A percentile compares a stretch with the other conserved stretches of the same genome.
Evolutionary conservation across 495 filamentous ascomycete species (phyloP).

Genomic region (Geoglossum glabrum): DNA sequence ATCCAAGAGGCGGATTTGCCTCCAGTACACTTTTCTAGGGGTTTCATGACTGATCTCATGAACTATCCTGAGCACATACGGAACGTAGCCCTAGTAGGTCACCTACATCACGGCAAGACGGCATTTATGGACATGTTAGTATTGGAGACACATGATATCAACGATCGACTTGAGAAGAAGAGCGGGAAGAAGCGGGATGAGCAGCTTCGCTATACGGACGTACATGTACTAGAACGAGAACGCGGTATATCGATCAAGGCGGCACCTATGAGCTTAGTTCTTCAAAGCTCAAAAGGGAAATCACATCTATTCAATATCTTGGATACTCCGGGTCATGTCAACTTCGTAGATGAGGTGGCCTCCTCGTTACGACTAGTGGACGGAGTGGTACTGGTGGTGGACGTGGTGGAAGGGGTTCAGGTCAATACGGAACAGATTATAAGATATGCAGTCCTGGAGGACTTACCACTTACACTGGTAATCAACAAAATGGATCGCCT

Average conservation of each 20-base stretch:
- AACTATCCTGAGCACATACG: constrained; percentile 85
- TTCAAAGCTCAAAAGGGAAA: constrained; percentile 75
- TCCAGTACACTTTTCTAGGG: constrained; percentile 63
- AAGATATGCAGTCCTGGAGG: constrained; percentile 81
- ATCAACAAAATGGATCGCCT: constrained; percentile 95
- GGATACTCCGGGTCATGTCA: constrained; percentile 93
- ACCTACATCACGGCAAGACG: constrained; percentile 94
- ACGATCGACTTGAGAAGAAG: constrained; percentile 53
- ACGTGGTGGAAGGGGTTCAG: constrained; percentile 96
- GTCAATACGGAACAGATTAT: constrained; percentile 92
- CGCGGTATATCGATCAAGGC: constrained; percentile 86
- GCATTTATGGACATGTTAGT: constrained; percentile 98
- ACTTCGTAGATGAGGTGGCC: constrained; percentile 93
- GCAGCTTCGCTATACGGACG: constrained; percentile 84
- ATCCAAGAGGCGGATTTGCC: constrained; percentile 83
- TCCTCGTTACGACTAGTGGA: constrained; percentile 72
- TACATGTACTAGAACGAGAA: constrained; percentile 71
- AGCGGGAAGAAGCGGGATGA: constrained; percentile 69
- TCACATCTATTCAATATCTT: constrained; percentile 92
- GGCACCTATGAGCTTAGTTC: constrained; percentile 81
- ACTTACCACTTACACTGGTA: constrained; percentile 70
- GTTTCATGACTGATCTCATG: constrained; percentile 92
- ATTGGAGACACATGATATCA: constrained; percentile 75
- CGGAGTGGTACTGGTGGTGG: constrained; percentile 81
- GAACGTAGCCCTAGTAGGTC: constrained; percentile 79